Conservation (phyloP, 2,329 filamentous ascomycete species). For the Nothophaeocryptopus gaeumannii region DNA sequence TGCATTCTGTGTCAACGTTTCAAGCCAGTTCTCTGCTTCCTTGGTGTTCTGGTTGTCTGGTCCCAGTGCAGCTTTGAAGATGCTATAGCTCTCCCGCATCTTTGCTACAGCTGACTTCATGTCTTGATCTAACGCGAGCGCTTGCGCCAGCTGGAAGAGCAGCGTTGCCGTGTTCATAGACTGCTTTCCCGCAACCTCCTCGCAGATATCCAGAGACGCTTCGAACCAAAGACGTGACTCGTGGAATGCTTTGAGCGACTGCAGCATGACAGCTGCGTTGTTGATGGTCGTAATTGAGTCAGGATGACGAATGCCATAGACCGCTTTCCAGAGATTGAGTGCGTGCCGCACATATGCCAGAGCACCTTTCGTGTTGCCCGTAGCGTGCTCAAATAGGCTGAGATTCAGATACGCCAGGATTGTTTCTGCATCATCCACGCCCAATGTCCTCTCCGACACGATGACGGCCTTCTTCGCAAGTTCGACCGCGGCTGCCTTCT, state of each 20-base stretch:
- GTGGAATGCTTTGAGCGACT: conserved; percentile 89
- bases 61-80: conserved; percentile 85
- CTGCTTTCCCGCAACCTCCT: conserved; percentile 81
- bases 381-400: conserved; percentile 87
- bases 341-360: conserved; percentile 88
- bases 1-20: conserved; percentile 92
- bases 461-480: conserved; percentile 95
- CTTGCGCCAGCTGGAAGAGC: conserved; percentile 94
- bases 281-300: conserved; percentile 98
- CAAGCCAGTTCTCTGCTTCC: conserved; percentile 93
- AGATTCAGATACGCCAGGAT: conserved; percentile 95
- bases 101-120: conserved; percentile 84
- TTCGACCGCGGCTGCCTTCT: conserved; percentile 93
- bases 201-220: conserved; percentile 82
- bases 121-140: conserved; percentile 91
- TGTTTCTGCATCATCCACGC: conserved; percentile 90
- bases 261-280: conserved; percentile 97
- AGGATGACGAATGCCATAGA: conserved; percentile 89
- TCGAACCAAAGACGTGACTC: conserved; percentile 97
- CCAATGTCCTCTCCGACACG: conserved; percentile 89
- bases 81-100: conserved; percentile 96
- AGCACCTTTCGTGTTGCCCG: conserved; percentile 84
- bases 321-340: conserved; percentile 92
- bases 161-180: conserved; percentile 93
- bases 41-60: conserved; percentile 95